Percentiles rank a stretch among this genome's conserved stretches.
Evolutionary conservation across 345 rosid genomes (phyloP).

Genomic region (Erodium maritimum): DNA sequence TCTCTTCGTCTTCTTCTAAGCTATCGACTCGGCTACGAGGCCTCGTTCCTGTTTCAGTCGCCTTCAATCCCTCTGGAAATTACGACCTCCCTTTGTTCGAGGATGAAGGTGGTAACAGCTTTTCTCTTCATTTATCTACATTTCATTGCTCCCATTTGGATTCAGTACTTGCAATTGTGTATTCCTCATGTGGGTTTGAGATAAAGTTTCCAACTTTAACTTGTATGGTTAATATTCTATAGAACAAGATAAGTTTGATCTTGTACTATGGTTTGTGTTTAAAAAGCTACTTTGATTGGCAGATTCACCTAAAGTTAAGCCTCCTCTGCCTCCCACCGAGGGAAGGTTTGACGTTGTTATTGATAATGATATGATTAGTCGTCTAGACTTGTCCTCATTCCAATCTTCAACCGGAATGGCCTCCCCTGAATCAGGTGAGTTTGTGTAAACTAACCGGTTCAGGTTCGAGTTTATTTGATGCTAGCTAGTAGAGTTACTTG

Average conservation of each 20-base stretch:
- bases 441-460: not conserved
- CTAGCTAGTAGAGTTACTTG: too few relatives aligned
- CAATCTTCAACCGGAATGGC: slow-evolving; percentile 48
- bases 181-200: too few relatives aligned
- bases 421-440: slow-evolving; percentile 44
- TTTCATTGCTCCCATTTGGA: too few relatives aligned
- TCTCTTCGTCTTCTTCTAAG: slow-evolving; percentile 6
- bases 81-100: slow-evolving; percentile 54
- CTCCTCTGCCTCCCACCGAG: slow-evolving; percentile 69
- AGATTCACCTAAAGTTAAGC: slow-evolving; percentile 39
- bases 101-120: slow-evolving; percentile 32
- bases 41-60: slow-evolving; percentile 38
- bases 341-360: slow-evolving; percentile 63
- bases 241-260: too few relatives aligned
- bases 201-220: too few relatives aligned
- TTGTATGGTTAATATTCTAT: too few relatives aligned
- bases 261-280: not conserved
- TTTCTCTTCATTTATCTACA: not conserved
- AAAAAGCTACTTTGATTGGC: slow-evolving; percentile 4
- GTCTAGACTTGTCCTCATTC: slow-evolving; percentile 71
- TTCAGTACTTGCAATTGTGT: too few relatives aligned
- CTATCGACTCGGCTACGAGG: slow-evolving; percentile 12
- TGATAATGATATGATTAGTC: slow-evolving; percentile 33
- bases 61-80: slow-evolving; percentile 81
- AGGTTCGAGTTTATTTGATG: too few relatives aligned